Percentiles rank a stretch among this genome's conserved stretches.
Evolutionary conservation across 208 protist genomes (phyloP).

Genomic region (Naegleria lovaniensis): DNA sequence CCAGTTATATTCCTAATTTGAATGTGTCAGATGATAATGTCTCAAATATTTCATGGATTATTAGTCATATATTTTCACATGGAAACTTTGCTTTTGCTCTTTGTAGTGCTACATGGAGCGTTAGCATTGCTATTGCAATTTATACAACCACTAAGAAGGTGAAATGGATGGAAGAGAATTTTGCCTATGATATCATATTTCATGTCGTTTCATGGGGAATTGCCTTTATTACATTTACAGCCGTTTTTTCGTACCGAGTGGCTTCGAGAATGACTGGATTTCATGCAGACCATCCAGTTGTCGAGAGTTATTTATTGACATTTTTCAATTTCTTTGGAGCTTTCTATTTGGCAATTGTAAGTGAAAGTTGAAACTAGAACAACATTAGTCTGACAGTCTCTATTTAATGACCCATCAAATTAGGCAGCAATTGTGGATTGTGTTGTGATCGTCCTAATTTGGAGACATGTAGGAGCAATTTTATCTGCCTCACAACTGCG

Average conservation of each 20-base stretch:
- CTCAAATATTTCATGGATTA: background rate
- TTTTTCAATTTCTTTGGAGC: background rate
- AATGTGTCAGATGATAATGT: background rate
- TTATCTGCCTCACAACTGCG: background rate
- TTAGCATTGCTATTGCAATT: background rate
- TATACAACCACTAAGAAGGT: background rate
- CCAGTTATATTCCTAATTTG: background rate
- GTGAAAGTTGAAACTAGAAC: no score
- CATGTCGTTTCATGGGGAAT: background rate
- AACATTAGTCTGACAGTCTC: no score
- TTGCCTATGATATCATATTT: background rate
- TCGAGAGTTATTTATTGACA: background rate
- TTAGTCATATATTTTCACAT: background rate
- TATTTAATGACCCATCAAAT: background rate
- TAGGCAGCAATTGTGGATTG: background rate
- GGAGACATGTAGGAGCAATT: background rate
- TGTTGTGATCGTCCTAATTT: background rate
- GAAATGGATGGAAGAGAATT: background rate
- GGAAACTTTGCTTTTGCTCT: background rate
- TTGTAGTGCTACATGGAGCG: background rate
- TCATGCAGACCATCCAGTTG: background rate
- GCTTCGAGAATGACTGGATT: background rate
- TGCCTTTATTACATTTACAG: background rate
- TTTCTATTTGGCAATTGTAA: background rate
- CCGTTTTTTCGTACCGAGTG: background rate